Evolutionary conservation across 2,329 filamentous ascomycete species (phyloP).

Genomic region (Penicillium sclerotiorum): DNA sequence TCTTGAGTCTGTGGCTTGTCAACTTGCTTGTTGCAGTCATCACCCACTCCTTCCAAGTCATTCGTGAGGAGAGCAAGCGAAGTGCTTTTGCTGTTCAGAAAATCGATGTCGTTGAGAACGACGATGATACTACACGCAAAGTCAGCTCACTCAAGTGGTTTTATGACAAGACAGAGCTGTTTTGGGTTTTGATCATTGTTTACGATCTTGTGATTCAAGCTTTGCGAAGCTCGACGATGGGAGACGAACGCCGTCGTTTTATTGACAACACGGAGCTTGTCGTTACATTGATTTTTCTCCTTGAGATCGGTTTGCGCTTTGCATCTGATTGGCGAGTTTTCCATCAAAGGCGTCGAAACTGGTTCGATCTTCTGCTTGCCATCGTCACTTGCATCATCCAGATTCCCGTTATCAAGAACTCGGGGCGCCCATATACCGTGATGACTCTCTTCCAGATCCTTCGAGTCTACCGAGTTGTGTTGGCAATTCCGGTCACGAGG

Average conservation of each 20-base stretch:
- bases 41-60: constrained; percentile 97
- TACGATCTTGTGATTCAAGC: constrained; percentile 80
- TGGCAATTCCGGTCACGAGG: constrained; percentile 84
- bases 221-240: constrained; percentile 76
- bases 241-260: constrained; percentile 59
- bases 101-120: constrained; percentile 51
- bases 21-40: constrained; percentile 96
- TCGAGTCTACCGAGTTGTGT: constrained; percentile 85
- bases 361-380: constrained; percentile 78
- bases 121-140: constrained; percentile 35
- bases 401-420: constrained; percentile 75
- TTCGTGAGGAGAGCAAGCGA: constrained; percentile 90
- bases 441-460: constrained; percentile 91
- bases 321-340: constrained; percentile 79
- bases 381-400: constrained; percentile 83
- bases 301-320: constrained; percentile 83
- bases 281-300: constrained; percentile 74
- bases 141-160: constrained; percentile 63
- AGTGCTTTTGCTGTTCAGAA: constrained; percentile 87
- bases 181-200: constrained; percentile 81
- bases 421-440: constrained; percentile 77
- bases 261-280: constrained; percentile 73
- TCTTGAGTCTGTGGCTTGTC: constrained; percentile 94
- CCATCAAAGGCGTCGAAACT: constrained; percentile 70
- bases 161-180: constrained; percentile 71